Evolutionary conservation across 2,329 filamentous ascomycete genomes (phyloP), one percentile per base, ranked within the genome.

Genomic region (Colletotrichum echinochloae): DNA sequence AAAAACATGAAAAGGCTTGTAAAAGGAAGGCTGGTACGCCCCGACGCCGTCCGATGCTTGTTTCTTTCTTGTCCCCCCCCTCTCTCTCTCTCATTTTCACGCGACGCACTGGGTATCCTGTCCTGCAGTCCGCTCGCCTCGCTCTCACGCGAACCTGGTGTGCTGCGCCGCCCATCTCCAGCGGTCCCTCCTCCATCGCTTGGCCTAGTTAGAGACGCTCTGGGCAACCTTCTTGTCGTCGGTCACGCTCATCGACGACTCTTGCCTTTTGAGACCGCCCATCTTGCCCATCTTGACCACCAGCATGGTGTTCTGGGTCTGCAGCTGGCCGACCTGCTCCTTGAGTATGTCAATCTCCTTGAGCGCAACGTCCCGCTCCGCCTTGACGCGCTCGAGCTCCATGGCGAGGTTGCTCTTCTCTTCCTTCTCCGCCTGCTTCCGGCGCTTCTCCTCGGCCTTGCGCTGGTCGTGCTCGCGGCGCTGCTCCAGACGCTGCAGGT

Each of bases 401-500:
- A 85, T 78, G 33, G 81, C 76, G 51, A 89, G 63, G 65, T 83
- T 84, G 18, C 79, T 77, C 76, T 81, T 85, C 71, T 88, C 86
- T 74, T 89, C 87, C 46, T 85, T 83, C 77, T 90, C 88, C 0
- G 77, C 75, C 26, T 81, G 79, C 78, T 90, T 90, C 33, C 80
- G 81, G 55, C 80, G 81, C 33, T 84, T 79, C 56, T 86, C 85
- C 67, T 86, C 85, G 1, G 86, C 86, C 78, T 91, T 92, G 74
- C 83, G 84, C 70, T 89, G 84, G 75, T 94, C 92, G 67, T 85
- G 86, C 68, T 84, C 83, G 57, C 88, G 88, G 80, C 89, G 89
- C 73, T 89, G 86, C 73, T 93, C 88, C 2, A 92, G 81, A 78
- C 90, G 91, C 72, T 82, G 82, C 55, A 92, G 81, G 75, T 94